A percentile compares a stretch with the other conserved stretches of the same genome.
Conservation (phyloP, 1,284 basidiomycete species). For the Golubevia pallescens region DNA sequence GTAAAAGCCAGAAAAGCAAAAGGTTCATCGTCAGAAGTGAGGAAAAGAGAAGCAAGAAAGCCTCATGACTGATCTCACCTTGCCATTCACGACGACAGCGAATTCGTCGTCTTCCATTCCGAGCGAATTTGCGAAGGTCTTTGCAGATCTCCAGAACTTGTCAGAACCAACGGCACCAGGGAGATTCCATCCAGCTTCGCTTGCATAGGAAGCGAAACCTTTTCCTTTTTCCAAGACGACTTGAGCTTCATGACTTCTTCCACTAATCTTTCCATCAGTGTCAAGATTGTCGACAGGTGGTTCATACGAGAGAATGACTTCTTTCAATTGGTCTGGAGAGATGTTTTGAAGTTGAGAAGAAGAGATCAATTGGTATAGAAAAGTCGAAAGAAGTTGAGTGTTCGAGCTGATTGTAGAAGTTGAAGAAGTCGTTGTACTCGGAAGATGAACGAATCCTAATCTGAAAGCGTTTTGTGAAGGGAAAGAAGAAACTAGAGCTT, state of each 20-base stretch:
- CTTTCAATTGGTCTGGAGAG: constrained; percentile 9
- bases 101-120: neutral
- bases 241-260: neutral
- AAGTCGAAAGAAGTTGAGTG: constrained; percentile 10
- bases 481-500: too few species aligned
- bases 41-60: neutral
- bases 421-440: neutral
- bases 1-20: neutral
- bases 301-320: constrained; percentile 3
- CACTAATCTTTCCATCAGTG: neutral
- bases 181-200: neutral
- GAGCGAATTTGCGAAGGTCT: neutral
- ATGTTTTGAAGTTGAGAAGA: constrained; percentile 5
- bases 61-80: neutral
- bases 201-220: neutral
- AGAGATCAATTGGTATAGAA: constrained; percentile 18
- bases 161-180: neutral
- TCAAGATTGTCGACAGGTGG: constrained; percentile 5
- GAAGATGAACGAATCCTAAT: too few species aligned
- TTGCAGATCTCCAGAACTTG: neutral
- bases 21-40: neutral
- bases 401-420: neutral
- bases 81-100: neutral
- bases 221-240: neutral
- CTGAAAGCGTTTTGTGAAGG: too few species aligned